Evolutionary conservation across 345 rosid species (phyloP), one percentile per base, ranked within the genome.

Genomic region (Excoecaria agallocha): DNA sequence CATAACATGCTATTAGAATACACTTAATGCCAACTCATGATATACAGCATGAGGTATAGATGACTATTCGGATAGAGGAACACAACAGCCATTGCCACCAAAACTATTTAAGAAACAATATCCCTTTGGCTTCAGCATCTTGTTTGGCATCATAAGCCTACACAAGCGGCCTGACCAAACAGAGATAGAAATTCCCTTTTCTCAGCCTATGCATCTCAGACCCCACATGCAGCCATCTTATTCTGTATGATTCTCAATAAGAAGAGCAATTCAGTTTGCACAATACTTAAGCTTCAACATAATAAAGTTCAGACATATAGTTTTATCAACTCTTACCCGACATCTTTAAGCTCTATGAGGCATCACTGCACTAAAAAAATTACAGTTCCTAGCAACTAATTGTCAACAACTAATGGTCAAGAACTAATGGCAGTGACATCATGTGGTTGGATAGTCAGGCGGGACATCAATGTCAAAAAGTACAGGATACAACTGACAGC

Each of bases 131-230:
- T 51, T 5, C 65, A 60, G 5, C 0, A 25, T 25, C 8, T 25
- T 60, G 65, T 35, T 60, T 62, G 1, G 66, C 41, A 62, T 62
- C 66, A 62, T 22, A 62, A 38, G 48, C 66, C 66, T 35, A 38
- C 48, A 62, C 11, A 37, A 30, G 38, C 8, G 1, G 10, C 45
- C 13, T 35, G 45, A 15, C 66, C 45, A 61, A 61, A 35, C 66
- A 61, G 45, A 37, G 48, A 6, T 62, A 37, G 48, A 62, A 38
- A n/a, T 45, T 38, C 46, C 17, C 19, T 6, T 62, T 17, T 19
- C 41, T 17, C 22, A 37, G 46, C 8, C 22, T 41, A 16, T 8
- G 1, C 20, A 1, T 62, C 61, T 56, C 61, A 56, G 22, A 56
- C 10, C 35, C 25, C 61, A 56, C 25, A 56, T 22, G 61, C 61